Conservation (phyloP, 1,284 basidiomycete genomes). For the Austroboletus niveus region DNA sequence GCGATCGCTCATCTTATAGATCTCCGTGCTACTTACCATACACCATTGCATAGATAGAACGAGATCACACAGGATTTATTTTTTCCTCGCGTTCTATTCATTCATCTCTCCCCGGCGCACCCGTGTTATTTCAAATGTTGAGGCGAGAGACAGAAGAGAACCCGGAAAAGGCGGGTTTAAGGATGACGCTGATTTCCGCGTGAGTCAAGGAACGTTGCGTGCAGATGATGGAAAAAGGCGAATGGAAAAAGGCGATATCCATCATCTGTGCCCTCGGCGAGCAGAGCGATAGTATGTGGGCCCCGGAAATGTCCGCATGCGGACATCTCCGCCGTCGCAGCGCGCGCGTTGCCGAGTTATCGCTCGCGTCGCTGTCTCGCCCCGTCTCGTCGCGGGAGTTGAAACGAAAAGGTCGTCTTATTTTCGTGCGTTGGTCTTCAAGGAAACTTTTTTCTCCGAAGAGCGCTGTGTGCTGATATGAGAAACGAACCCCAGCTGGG, state of each 20-base stretch:
- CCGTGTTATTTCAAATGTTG: neutral
- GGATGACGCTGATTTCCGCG: conserved; percentile 3
- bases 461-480: too few relatives aligned
- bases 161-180: neutral
- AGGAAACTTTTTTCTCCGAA: too few relatives aligned
- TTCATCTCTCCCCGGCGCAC: conserved; percentile 1
- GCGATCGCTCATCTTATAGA: neutral
- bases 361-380: too few relatives aligned
- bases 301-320: neutral
- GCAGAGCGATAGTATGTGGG: too few relatives aligned
- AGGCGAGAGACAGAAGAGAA: neutral
- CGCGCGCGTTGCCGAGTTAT: too few relatives aligned
- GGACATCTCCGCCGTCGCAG: conserved; percentile 15
- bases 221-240: neutral
- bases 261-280: too few relatives aligned
- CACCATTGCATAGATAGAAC: neutral
- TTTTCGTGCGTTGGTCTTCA: too few relatives aligned
- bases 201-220: neutral
- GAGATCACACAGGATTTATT: neutral
- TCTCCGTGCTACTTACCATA: neutral
- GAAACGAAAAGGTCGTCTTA: too few relatives aligned
- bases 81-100: neutral
- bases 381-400: too few relatives aligned
- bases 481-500: too few relatives aligned
- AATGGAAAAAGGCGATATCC: neutral